Evolutionary conservation across 495 filamentous ascomycete genomes (phyloP).

Genomic region (Cercophora newfieldiana): DNA sequence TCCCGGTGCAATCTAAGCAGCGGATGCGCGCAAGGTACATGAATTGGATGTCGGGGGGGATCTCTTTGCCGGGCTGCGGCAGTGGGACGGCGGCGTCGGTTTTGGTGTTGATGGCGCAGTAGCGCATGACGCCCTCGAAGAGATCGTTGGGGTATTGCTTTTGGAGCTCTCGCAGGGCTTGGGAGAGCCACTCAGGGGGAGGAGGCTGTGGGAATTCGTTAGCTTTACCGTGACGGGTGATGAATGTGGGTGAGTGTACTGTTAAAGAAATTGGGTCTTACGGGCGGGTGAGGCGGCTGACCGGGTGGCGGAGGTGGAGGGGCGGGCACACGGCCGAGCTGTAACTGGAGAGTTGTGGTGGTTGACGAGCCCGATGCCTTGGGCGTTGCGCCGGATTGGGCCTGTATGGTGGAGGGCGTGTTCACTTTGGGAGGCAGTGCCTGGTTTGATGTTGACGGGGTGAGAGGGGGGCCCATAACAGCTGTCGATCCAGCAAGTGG

Average conservation of each 20-base stretch:
- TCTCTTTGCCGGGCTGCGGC: slow-evolving; percentile 43
- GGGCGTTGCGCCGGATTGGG: background rate
- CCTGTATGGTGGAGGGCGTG: slow-evolving; percentile 30
- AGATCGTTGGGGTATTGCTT: slow-evolving; percentile 68
- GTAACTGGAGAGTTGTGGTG: slow-evolving; percentile 43
- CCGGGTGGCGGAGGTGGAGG: slow-evolving; percentile 59
- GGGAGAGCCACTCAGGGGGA: slow-evolving; percentile 75
- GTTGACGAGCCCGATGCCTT: background rate
- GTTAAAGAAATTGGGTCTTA: slow-evolving; percentile 44
- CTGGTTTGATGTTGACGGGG: slow-evolving; percentile 39
- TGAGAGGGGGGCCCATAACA: slow-evolving; percentile 62
- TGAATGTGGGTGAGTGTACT: background rate
- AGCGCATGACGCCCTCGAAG: slow-evolving; percentile 87
- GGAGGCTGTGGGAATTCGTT: slow-evolving; percentile 57
- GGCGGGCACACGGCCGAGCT: slow-evolving; percentile 66
- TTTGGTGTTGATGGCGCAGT: slow-evolving; percentile 68
- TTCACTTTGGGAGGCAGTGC: slow-evolving; percentile 32
- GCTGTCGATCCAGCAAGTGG: slow-evolving; percentile 39
- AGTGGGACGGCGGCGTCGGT: slow-evolving; percentile 57
- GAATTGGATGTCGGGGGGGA: slow-evolving; percentile 60
- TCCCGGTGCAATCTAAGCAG: slow-evolving; percentile 89
- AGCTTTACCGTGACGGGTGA: slow-evolving; percentile 5
- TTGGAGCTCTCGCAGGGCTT: slow-evolving; percentile 63
- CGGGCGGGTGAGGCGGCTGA: slow-evolving; percentile 51
- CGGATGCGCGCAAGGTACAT: slow-evolving; percentile 82